Evolutionary conservation across 225 moss, liverwort and hornwort species (phyloP), one percentile per base, ranked within the genome.

Genomic region (Thuidium tamariscinum): DNA sequence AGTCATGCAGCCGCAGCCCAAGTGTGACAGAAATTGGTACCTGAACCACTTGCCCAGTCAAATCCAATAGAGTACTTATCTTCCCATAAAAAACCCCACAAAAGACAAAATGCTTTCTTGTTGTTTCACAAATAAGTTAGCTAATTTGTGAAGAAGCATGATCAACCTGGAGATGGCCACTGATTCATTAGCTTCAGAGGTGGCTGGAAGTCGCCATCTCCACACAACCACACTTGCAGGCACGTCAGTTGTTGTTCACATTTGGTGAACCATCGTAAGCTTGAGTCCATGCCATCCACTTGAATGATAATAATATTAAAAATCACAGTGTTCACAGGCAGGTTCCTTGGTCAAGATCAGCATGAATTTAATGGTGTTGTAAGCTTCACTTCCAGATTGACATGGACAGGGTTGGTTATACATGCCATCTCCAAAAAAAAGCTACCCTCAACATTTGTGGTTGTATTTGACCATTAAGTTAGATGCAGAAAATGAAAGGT

Each of bases 161-260:
- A 83, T 89, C 79, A 85, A 74, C 49, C 32, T 3, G 69, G 69
- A 85, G 79, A 80, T 71, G 56, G 81, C 67, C 81, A 49, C 41
- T 30, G 16, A 71, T 88, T 79, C 74, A 83, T 63, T 54, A 76
- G 59, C 88, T 83, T 88, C 83, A 75, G 42, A 49, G 69, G 80
- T 52, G 75, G 32, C n/a, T 51, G 82, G 74, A 62, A 5, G 76
- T 91, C 85, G 8, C 85, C 48, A 76, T 89, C 83, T 32, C 41
- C 27, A 56, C 79, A 63, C 59, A 79, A 88, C 89, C 91, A 91
- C 15, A 20, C 86, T 73, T 34, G 83, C 36, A 10, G 27, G 67
- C 74, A 56, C 69, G 89, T 74, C 44, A 60, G 91, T 87, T 87
- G 91, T 84, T 86, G 88, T 20, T 67, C 81, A 72, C 9, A 60